These are phyloP conservation scores for Aureobasidium sp. DNA, from an alignment of 2,329 filamentous ascomycete species.

Conservation along the genomic window DNA sequence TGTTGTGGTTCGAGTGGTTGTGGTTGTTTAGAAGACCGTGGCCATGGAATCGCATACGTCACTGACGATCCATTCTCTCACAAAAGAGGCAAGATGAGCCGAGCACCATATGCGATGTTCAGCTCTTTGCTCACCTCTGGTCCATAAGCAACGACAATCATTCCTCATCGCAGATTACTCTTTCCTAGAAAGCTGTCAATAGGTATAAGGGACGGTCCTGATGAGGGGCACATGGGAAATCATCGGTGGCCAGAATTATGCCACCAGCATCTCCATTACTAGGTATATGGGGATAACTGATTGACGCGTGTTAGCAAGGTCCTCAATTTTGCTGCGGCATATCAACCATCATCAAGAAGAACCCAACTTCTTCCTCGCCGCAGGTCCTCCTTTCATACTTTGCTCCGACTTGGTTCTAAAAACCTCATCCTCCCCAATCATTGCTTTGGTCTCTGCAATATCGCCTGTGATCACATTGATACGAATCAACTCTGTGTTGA, in stretches of 20 bases:
- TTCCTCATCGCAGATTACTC: too few species aligned
- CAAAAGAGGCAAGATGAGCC: conserved; percentile 2
- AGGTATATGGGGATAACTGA: too few species aligned
- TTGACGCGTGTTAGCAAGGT: too few species aligned
- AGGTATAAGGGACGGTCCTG: too few species aligned
- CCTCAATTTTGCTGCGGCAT: too few species aligned
- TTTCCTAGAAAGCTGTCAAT: too few species aligned
- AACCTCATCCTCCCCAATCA: neutral
- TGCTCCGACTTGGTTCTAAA: neutral
- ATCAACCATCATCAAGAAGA: too few species aligned
- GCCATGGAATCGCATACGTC: neutral
- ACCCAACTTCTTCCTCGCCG: neutral
- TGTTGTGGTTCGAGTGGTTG: neutral
- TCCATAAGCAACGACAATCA: too few species aligned
- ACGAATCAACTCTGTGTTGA: neutral
- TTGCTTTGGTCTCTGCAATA: neutral
- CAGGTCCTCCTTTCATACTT: neutral
- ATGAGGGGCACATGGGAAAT: too few species aligned
- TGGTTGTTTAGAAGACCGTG: neutral
- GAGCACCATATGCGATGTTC: neutral
- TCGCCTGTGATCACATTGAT: neutral
- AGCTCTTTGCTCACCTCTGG: neutral
- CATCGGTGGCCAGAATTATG: too few species aligned
- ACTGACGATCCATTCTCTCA: neutral
- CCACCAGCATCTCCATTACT: too few species aligned